A percentile compares a stretch with the other conserved stretches of the same genome.
Evolutionary conservation across 257 asterid genomes (phyloP).

Genomic region (Primulina huaijiensis): DNA sequence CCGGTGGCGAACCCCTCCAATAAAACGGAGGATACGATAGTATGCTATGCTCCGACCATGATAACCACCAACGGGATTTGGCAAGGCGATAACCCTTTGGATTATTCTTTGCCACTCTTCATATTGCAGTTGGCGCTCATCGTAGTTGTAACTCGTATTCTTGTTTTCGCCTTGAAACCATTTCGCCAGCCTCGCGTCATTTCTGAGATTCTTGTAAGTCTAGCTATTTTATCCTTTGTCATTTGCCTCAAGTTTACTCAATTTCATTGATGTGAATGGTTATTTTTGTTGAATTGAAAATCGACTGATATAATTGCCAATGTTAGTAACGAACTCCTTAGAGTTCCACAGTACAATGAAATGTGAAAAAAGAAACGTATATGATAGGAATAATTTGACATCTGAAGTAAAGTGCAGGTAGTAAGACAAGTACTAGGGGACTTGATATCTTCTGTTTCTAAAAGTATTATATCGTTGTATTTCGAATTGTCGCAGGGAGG

Average conservation of each 20-base stretch:
- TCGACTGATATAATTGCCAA: neutral
- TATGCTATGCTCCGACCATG: constrained; percentile 96
- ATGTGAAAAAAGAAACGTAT: too few species aligned
- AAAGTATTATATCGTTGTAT: neutral
- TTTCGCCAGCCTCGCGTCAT: constrained; percentile 94
- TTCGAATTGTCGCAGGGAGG: constrained; percentile 60
- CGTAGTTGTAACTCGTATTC: constrained; percentile 64
- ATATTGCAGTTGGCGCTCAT: constrained; percentile 73
- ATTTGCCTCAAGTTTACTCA: neutral
- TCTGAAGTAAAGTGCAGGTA: neutral
- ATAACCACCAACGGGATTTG: constrained; percentile 85
- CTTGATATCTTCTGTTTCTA: neutral
- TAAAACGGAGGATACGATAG: constrained; percentile 45
- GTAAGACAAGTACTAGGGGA: neutral
- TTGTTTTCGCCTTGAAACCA: constrained; percentile 75
- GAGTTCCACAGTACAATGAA: too few species aligned
- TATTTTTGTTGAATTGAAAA: neutral
- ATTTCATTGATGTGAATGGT: neutral
- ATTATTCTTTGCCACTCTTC: constrained; percentile 88
- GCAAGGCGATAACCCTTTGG: constrained; percentile 94
- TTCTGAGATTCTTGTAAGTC: constrained; percentile 82
- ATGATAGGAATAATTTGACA: neutral
- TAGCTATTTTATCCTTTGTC: neutral
- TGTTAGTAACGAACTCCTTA: neutral
- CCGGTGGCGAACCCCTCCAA: constrained; percentile 18